Evolutionary conservation across 768 basidiomycete species (phyloP).

Genomic region (Gymnopilus dilepis): DNA sequence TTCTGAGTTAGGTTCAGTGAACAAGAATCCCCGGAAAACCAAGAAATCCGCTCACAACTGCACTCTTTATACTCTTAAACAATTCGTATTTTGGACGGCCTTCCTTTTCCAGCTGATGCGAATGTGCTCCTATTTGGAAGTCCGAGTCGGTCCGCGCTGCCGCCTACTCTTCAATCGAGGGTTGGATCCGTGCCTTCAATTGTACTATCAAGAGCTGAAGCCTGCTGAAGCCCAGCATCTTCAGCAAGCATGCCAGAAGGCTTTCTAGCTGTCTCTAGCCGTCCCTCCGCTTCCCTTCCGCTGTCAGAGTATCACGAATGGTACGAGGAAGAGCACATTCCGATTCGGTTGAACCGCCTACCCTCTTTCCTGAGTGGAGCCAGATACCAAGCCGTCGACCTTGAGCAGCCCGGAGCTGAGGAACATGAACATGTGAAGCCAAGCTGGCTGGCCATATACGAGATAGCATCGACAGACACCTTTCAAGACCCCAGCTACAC

Average conservation of each 20-base stretch:
- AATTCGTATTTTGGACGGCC: too few species aligned
- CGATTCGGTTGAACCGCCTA: slow-evolving; percentile 51
- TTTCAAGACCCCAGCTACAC: slow-evolving; percentile 51
- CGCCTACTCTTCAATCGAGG: too few species aligned
- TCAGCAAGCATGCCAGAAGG: slow-evolving; percentile 47
- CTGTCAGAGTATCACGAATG: slow-evolving; percentile 59
- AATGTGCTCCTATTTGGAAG: too few species aligned
- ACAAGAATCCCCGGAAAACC: too few species aligned
- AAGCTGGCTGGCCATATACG: slow-evolving; percentile 56
- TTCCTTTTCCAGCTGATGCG: too few species aligned
- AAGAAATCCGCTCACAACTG: too few species aligned
- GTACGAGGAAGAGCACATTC: slow-evolving; percentile 64
- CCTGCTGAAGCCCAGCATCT: too few species aligned
- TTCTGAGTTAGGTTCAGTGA: too few species aligned
- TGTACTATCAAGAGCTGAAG: too few species aligned
- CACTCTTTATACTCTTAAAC: too few species aligned
- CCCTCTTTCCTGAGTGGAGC: slow-evolving; percentile 54
- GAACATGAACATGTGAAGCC: slow-evolving; percentile 26
- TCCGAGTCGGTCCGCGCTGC: too few species aligned
- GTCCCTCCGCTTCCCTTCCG: slow-evolving; percentile 46
- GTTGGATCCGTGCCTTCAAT: too few species aligned
- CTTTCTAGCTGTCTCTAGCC: slow-evolving; percentile 54
- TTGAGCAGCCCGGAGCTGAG: background rate
- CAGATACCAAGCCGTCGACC: slow-evolving; percentile 45
- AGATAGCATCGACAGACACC: slow-evolving; percentile 45